These are phyloP conservation scores for Fusarium setosum DNA, from an alignment of 2,329 filamentous ascomycete genomes.

Conservation along the genomic window DNA sequence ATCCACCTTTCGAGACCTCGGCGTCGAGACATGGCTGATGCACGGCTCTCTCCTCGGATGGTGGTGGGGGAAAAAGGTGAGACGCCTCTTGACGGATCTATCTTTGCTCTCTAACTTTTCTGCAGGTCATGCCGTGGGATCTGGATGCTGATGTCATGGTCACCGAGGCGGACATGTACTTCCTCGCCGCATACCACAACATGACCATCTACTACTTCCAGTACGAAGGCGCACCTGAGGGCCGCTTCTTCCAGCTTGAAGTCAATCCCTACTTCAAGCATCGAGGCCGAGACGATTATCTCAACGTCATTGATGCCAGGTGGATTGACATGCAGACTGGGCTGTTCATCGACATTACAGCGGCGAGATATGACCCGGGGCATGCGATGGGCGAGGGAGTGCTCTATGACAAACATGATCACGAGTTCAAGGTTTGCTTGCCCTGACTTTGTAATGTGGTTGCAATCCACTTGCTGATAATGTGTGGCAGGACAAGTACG, in stretches of 20 bases:
- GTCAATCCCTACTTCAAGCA: conserved; percentile 57
- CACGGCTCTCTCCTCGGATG: conserved; percentile 87
- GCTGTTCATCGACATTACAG: conserved; percentile 63
- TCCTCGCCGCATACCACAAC: conserved; percentile 76
- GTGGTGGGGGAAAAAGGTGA: conserved; percentile 79
- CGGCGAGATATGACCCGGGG: conserved; percentile 59
- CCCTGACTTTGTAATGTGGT: background rate
- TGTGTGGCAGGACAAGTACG: conserved; percentile 59
- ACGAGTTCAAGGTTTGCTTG: conserved; percentile 58
- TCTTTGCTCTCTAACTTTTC: conserved; percentile 8
- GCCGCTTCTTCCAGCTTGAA: conserved; percentile 61
- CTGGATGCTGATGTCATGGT: conserved; percentile 82
- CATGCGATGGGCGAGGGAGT: conserved; percentile 58
- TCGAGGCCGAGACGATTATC: conserved; percentile 50
- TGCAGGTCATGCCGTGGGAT: conserved; percentile 82
- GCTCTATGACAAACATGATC: conserved; percentile 62
- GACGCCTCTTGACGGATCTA: background rate
- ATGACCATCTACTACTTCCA: conserved; percentile 60
- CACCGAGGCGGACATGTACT: conserved; percentile 71
- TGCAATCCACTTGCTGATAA: background rate
- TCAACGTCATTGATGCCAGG: conserved; percentile 60
- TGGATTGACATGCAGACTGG: conserved; percentile 61
- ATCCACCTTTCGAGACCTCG: conserved; percentile 71
- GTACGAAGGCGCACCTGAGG: conserved; percentile 50
- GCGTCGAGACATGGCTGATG: conserved; percentile 84